These are phyloP conservation scores for Saccharum officinarum DNA, from an alignment of 176 grass and related monocot genomes.

Conservation along the genomic window DNA sequence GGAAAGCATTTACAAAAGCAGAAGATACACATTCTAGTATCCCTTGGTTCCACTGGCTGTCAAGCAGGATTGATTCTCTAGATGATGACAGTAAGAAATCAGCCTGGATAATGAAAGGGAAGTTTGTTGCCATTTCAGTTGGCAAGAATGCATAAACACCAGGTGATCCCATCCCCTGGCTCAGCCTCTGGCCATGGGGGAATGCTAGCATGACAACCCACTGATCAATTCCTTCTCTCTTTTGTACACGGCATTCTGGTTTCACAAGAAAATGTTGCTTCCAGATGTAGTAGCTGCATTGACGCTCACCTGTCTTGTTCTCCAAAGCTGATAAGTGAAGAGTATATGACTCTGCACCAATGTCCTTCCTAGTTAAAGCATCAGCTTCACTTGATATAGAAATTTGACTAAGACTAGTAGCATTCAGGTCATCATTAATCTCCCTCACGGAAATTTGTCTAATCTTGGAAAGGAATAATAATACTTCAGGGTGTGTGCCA, in stretches of 20 bases:
- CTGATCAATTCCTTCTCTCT: conserved; percentile 34
- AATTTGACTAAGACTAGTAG: conserved; percentile 33
- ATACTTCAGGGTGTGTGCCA: conserved; percentile 44
- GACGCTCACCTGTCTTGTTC: not conserved
- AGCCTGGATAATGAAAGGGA: conserved; percentile 61
- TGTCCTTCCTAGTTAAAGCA: conserved; percentile 35
- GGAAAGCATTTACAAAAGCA: conserved; percentile 56
- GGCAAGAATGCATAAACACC: conserved; percentile 62
- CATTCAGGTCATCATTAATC: conserved; percentile 21
- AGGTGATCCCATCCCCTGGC: conserved; percentile 15
- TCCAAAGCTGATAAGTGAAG: conserved; percentile 40
- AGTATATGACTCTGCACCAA: conserved; percentile 44
- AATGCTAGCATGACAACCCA: conserved; percentile 57
- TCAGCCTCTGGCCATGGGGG: conserved; percentile 42
- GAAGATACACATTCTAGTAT: conserved; percentile 44
- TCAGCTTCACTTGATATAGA: conserved; percentile 53
- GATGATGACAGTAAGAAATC: conserved; percentile 60
- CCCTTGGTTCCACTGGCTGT: conserved; percentile 51
- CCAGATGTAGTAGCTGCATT: conserved; percentile 62
- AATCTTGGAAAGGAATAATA: conserved; percentile 57
- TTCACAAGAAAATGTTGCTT: conserved; percentile 48
- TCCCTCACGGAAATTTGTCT: conserved; percentile 38
- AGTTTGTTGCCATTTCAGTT: conserved; percentile 55
- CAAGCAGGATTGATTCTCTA: conserved; percentile 49
- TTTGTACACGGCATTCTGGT: conserved; percentile 23